Evolutionary conservation across 1,139 yeast genomes (phyloP), one percentile per base, ranked within the genome.

Genomic region (Lodderomyces orthopsilosis): DNA sequence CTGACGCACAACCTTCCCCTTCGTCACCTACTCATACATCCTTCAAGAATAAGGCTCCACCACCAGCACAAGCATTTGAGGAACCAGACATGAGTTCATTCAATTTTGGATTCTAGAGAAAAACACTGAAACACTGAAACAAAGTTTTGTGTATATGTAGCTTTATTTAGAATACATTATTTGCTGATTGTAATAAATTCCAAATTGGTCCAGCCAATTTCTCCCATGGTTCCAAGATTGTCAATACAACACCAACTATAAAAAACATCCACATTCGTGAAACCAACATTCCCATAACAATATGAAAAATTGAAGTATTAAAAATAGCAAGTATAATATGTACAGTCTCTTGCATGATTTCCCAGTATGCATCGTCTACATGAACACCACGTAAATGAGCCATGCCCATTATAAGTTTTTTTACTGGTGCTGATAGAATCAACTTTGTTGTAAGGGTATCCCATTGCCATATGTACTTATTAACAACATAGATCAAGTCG

Each of bases 1-100:
- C 13, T 3, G 34, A 26, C 12, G 38, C 24, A 21, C 21, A 34
- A 10, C 32, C 17, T 9, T 2, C 34, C 5, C 34, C 18, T 7
- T 30, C 15, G 19, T 17, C 34, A 6, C 34, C 34, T 8, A 8
- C 34, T 14, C 12, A 19, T 4, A 33, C 22, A 15, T 8, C 32
- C 6, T 19, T 14, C 24, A 40, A 30, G 19, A 37, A 41, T 32
- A 44, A 46, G 18, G 40, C 50, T 13, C 79, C 84, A 1, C 83
- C 87, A 4, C 74, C 78, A 1, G 65, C 72, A 21, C 59, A 61
- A 3, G 82, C 78, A 32, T 83, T 83, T 58, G 78, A 74, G 50
- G 94, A 85, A 57, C 91, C 91, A 0, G 93, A 85, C 56, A 84
- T 85, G 93, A 81, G 88, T 57, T 75, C 90, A 0, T 85, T 85